Base-by-base conservation (phyloP, 345 rosid species). In the Euclidium syriacum region DNA sequence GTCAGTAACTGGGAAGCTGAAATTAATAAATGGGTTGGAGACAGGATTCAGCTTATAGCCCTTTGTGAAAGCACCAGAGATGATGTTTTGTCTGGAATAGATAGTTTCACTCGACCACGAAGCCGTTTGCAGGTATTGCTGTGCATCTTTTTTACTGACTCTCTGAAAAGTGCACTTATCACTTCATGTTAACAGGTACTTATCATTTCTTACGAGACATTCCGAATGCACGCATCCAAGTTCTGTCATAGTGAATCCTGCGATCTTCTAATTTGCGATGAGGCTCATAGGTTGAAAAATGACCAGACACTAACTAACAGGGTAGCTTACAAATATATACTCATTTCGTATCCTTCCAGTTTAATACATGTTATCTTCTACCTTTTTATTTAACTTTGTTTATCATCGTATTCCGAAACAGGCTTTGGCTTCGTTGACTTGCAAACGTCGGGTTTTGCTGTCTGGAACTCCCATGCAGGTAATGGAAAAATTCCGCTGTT, bases 391-490 rank as follows among this genome's bases (percentile, higher is more conserved):
- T 44, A 24, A 62, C 34, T 68, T 53, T 35, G 60, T 22, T 39
- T 62, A 12, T 62, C 44, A 23, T 54, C 41, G 62, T 59, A 51
- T 69, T 30, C 61, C 36, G 65, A 40, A 25, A 62, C 76, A 94
- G 99, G 97, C 97, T 63, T 82, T 94, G 80, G 97, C 99, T 71
- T 72, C 90, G 32, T 84, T 94, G 55, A 64, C 96, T 55, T 94
- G 99, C 81, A 84, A 76, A 68, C 95, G 95, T 17, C 83, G 97
- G 49, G 83, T 94, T 65, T 75, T 94, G 80, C 75, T 94, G 76
- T 94, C 96, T 34, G 99, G 99, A 74, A 94, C 99, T 52, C 97
- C 99, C 65, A 90, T 94, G 96, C 99, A 94, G 94, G 97, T 85
- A 70, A 71, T 62, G 20, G 52, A 32, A 41, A 52, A 43, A 41